phyloP scores from a whole-genome alignment of 345 rosid genomes.

The Syzygium aromaticum region DNA sequence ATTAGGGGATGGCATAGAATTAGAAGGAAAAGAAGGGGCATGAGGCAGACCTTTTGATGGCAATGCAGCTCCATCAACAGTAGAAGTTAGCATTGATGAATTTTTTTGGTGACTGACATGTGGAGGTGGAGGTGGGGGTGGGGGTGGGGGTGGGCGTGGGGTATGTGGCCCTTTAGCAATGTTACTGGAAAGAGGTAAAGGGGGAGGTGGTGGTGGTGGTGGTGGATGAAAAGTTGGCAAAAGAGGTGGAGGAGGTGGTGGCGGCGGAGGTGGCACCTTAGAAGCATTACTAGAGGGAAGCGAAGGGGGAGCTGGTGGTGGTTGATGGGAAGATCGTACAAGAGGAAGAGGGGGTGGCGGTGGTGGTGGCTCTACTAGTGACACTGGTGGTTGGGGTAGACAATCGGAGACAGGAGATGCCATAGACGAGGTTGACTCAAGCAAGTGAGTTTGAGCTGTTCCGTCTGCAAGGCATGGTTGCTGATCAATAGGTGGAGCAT shows the following conservation, averaged over 20 bases:
- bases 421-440: conserved; percentile 15
- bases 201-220: conserved; percentile 21
- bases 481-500: conserved; percentile 17
- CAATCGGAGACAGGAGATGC: not conserved
- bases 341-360: not conserved
- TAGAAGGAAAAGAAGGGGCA: conserved; percentile 1
- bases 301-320: conserved; percentile 10
- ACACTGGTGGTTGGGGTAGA: conserved; percentile 8
- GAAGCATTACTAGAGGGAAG: not conserved
- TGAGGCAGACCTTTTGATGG: conserved; percentile 5
- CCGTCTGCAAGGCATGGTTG: conserved; percentile 15
- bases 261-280: not conserved
- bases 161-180: not conserved
- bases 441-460: conserved; percentile 16
- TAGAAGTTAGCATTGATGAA: conserved; percentile 6
- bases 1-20: not conserved
- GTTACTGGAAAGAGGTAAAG: conserved; percentile 8
- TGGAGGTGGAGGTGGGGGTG: not conserved
- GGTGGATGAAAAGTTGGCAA: conserved; percentile 8
- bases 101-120: not conserved
- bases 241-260: conserved; percentile 11
- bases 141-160: not conserved
- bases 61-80: not conserved
- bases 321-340: not conserved
- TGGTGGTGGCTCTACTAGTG: not conserved